Evolutionary conservation across 1,284 basidiomycete species (phyloP), one percentile per base, ranked within the genome.

Genomic region (Marasmius tenuissimus): DNA sequence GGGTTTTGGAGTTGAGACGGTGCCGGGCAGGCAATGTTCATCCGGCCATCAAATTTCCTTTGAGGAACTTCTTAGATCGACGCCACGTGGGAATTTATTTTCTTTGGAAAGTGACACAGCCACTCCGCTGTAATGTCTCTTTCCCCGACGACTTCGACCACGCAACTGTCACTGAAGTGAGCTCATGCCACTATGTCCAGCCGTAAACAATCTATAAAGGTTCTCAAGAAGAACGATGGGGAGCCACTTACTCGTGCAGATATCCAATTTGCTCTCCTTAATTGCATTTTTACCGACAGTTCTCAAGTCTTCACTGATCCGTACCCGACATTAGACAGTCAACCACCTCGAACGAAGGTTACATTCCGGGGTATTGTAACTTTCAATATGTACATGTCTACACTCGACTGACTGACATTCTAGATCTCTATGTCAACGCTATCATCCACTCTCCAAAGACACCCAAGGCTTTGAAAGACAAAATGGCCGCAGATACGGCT

Each of bases 241-340:
- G 84, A 87, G 68, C 83, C 85, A 42, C 75, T 89, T 57, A 85
- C 80, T 62, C 81, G 87, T 52, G 76, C 76, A 59, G 91, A 93
- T 74, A 82, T 93, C 59, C 90, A 93, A 75, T 91, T 86, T 72
- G 88, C 91, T 70, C 79, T 93, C 45, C 84, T 94, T 59, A 75
- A 84, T 66, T 76, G 80, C 69, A 83, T 94, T 65, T 94, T 93
- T 74, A 75, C 78, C 59, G 77, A 83, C 69, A 69, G 69, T 4
- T 71, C 86, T 63, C 75, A 81, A 63, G 85, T 91, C 67, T 94
- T 94, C 75, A 82, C 84, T 59, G 83, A 92, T 73, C 81, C 83
- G 20, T 82, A 82, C 61, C 76, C 79, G 59, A 78, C 78, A 52
- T 74, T 63, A 34, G 84, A 81, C 70, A 75, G 34, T 22, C 50